phyloP scores from a whole-genome alignment of 2,329 filamentous ascomycete genomes.

The Corynespora cassiicola region DNA sequence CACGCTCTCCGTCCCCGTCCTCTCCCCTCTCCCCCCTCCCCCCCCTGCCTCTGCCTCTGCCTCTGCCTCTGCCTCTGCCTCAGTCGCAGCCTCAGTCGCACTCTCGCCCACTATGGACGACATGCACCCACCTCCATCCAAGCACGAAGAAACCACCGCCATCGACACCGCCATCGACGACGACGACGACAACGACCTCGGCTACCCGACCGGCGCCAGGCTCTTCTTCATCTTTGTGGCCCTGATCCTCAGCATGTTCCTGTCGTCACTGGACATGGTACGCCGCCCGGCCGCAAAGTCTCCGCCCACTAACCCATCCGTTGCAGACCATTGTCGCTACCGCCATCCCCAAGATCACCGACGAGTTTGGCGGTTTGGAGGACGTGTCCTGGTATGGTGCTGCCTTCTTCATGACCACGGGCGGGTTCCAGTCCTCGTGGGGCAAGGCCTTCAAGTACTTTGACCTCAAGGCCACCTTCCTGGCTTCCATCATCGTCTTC shows the following conservation, averaged over 20 bases:
- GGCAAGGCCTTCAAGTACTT: conserved; percentile 57
- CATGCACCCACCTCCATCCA: no score
- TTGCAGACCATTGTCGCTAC: conserved; percentile 39
- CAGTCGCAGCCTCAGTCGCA: no score
- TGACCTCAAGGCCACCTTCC: conserved; percentile 45
- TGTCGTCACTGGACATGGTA: conserved; percentile 14
- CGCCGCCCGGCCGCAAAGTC: conserved; percentile 11
- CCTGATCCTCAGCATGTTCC: conserved; percentile 20
- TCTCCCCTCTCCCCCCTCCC: no score
- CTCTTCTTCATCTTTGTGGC: conserved; percentile 27
- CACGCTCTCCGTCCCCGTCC: no score
- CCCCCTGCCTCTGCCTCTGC: no score
- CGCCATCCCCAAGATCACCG: conserved; percentile 37
- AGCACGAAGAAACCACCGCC: no score
- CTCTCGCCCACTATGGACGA: no score
- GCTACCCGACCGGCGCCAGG: conserved; percentile 20
- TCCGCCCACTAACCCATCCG: no score
- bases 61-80: no score
- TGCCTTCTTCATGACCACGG: conserved; percentile 53
- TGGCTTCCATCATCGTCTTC: conserved; percentile 53
- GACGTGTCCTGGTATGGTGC: conserved; percentile 33
- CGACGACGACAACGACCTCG: no score
- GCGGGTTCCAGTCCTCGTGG: conserved; percentile 52
- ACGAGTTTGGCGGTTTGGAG: conserved; percentile 27
- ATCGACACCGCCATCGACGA: no score